These are phyloP conservation scores for Grifola frondosa DNA, from an alignment of 1,284 basidiomycete species.

Conservation along the genomic window DNA sequence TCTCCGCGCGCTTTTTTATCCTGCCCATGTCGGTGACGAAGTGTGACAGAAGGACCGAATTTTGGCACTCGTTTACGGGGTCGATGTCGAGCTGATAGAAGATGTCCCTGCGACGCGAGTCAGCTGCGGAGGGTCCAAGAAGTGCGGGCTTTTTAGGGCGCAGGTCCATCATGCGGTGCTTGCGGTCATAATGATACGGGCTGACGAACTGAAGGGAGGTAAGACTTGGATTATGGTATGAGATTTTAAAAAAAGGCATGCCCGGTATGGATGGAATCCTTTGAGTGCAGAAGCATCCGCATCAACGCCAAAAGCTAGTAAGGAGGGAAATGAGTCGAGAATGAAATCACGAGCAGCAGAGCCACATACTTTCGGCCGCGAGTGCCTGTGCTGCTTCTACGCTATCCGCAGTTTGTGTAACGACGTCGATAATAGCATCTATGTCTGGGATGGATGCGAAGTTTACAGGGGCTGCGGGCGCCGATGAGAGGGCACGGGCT, in stretches of 20 bases:
- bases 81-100: conserved; percentile 69
- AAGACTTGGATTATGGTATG: not conserved
- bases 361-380: conserved; percentile 9
- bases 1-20: conserved; percentile 71
- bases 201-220: conserved; percentile 28
- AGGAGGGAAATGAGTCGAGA: not conserved
- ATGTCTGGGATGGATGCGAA: not conserved
- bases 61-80: conserved; percentile 67
- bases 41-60: conserved; percentile 63
- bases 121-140: conserved; percentile 51
- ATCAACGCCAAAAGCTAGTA: not conserved
- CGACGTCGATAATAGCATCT: conserved; percentile 4
- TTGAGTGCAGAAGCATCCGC: conserved; percentile 7
- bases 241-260: not conserved
- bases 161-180: conserved; percentile 18
- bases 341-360: not conserved
- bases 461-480: not conserved
- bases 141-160: conserved; percentile 27
- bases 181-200: conserved; percentile 26
- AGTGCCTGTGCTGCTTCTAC: too few species aligned
- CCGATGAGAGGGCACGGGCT: conserved; percentile 9
- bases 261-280: conserved; percentile 9
- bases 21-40: conserved; percentile 87
- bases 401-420: too few species aligned
- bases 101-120: conserved; percentile 59